Conservation (phyloP, 2,329 filamentous ascomycete genomes). For the Talaromyces sp. region DNA sequence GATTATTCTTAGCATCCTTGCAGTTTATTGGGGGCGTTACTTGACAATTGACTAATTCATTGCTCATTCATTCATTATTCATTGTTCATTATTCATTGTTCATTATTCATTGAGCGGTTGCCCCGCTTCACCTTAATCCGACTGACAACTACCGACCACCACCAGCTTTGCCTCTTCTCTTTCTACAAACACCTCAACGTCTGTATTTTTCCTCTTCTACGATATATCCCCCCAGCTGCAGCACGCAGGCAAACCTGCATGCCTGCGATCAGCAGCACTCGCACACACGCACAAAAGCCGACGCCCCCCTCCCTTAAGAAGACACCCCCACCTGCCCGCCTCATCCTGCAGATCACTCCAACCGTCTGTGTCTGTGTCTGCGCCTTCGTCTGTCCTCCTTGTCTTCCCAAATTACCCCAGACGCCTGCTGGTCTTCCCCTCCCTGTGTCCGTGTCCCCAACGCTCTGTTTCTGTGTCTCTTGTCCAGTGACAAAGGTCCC, state of each 20-base stretch:
- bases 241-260: neutral
- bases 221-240: neutral
- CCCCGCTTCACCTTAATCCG: neutral
- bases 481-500: neutral
- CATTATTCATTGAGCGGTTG: neutral
- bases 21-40: neutral
- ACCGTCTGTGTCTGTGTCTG: slow-evolving; percentile 7
- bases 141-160: neutral
- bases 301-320: neutral
- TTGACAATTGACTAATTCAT: neutral
- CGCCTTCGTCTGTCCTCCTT: slow-evolving; percentile 5
- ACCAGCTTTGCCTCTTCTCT: neutral
- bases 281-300: neutral
- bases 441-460: neutral
- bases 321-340: slow-evolving; percentile 4
- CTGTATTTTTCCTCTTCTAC: neutral
- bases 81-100: neutral
- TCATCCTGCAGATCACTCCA: slow-evolving; percentile 9
- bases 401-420: neutral
- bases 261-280: neutral
- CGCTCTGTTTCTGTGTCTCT: neutral
- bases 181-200: neutral
- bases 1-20: neutral
- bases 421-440: neutral
- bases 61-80: neutral